These are phyloP conservation scores for Calendula officinalis DNA, from an alignment of 129 eudicot genomes.

Conservation along the genomic window DNA sequence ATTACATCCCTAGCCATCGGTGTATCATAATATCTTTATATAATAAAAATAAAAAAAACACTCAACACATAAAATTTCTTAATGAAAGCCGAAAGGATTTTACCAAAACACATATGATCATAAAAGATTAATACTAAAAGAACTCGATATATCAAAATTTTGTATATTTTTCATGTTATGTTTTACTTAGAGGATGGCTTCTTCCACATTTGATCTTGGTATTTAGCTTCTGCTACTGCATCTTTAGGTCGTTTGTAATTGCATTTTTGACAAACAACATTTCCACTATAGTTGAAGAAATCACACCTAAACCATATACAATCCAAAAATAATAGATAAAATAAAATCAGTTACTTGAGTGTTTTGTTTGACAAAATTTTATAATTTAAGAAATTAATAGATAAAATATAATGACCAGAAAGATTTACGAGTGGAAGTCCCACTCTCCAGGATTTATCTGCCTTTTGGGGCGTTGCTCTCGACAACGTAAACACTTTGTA, in stretches of 20 bases:
- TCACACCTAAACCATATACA: constrained; percentile 48
- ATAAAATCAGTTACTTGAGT: too few relatives aligned
- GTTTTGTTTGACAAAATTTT: too few relatives aligned
- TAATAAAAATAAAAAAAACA: too few relatives aligned
- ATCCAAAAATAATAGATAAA: not conserved
- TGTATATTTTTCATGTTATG: too few relatives aligned
- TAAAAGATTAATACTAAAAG: not conserved
- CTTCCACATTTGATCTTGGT: constrained; percentile 52
- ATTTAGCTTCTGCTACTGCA: constrained; percentile 18
- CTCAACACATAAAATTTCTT: too few relatives aligned
- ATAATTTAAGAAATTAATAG: not conserved
- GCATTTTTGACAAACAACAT: constrained; percentile 58
- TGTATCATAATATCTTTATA: too few relatives aligned
- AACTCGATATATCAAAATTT: not conserved
- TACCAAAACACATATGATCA: not conserved
- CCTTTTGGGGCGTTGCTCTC: constrained; percentile 62
- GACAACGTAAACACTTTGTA: constrained; percentile 66
- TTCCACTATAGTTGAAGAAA: constrained; percentile 56
- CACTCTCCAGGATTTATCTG: constrained; percentile 70
- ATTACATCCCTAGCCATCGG: too few relatives aligned
- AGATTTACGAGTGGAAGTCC: constrained; percentile 84
- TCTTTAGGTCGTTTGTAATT: constrained; percentile 40
- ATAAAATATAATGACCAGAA: not conserved
- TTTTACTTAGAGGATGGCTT: constrained; percentile 32
- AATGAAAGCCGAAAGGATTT: not conserved